Evolutionary conservation across 305 asterid genomes (phyloP), one percentile per base, ranked within the genome.

Genomic region (Fraxinus greggii): DNA sequence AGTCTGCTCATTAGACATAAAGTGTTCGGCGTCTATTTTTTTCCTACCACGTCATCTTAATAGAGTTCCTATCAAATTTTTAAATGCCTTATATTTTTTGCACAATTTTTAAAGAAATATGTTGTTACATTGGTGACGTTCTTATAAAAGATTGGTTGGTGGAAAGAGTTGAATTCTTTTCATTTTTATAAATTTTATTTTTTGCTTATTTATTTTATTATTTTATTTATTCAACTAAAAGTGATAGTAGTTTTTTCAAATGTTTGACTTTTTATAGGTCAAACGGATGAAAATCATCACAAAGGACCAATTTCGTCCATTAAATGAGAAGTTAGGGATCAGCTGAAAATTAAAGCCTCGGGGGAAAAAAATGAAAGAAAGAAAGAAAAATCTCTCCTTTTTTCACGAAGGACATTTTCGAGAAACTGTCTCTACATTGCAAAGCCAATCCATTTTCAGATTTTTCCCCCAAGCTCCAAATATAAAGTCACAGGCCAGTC

Each of bases 401-500:
- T 51, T 51, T 51, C 61, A 4, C 23, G 61, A 51, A 61, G 72
- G 32, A 8, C 31, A 61, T 61, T 61, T 61, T 59, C 29, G 10
- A 3, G 72, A 45, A 45, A 40, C 48, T 7, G 42, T 28, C 72
- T 63, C 19, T 26, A 0, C 51, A 4, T 42, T 2, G 51, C 51
- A 12, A 12, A 42, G 3, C n/a, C 54, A 17, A 51, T 17, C 23
- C 63, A 51, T 4, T 69, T 33, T 12, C 36, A 29, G 17, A 65
- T 65, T 13, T 69, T 74, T 0, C 13, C 69, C 65, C 8, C 23
- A 51, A 61, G 38, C 72, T 69, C 59, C 67, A 45, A 45, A 2
- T 19, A 82, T 82, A 82, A 82, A 54, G 65, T 4, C 65, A 54
- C 65, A n/a, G 65, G 9, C 65, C 65, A 19, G 26, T 54, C 10